Evolutionary conservation across 2,329 filamentous ascomycete genomes (phyloP).

Genomic region (Emmonsiellopsis sp.): DNA sequence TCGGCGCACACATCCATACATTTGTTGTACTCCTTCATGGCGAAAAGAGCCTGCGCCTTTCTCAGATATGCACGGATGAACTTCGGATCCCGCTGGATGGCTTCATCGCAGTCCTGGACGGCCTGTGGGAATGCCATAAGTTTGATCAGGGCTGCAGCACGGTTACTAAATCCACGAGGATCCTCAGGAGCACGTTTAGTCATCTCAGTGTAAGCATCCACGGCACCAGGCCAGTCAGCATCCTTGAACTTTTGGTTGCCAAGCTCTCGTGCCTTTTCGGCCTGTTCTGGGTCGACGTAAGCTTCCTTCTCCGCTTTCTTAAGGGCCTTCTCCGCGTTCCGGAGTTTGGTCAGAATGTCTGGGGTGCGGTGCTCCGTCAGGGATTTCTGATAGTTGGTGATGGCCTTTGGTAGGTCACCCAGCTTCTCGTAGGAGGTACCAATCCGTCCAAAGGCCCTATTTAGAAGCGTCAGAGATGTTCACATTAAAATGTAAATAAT

Average conservation of each 20-base stretch:
- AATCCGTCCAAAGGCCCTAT: constrained; percentile 77
- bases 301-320: constrained; percentile 63
- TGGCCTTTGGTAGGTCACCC: constrained; percentile 67
- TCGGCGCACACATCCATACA: constrained; percentile 82
- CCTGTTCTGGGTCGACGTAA: constrained; percentile 84
- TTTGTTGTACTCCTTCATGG: constrained; percentile 97
- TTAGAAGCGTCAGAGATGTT: constrained; percentile 8
- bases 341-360: constrained; percentile 86
- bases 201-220: constrained; percentile 93
- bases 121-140: constrained; percentile 91
- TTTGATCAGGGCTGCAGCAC: constrained; percentile 93
- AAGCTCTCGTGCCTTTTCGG: constrained; percentile 87
- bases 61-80: constrained; percentile 96
- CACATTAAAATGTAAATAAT: background rate
- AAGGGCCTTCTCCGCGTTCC: constrained; percentile 79
- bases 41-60: constrained; percentile 89
- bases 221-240: constrained; percentile 86
- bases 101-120: constrained; percentile 81
- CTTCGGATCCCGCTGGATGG: constrained; percentile 80
- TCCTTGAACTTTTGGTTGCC: constrained; percentile 98
- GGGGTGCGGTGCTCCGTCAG: constrained; percentile 95
- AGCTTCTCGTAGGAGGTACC: constrained; percentile 88
- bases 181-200: constrained; percentile 90
- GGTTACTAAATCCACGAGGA: constrained; percentile 91
- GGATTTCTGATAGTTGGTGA: constrained; percentile 86